Evolutionary conservation across 169 alveolate species (phyloP).

Genomic region (Haemoproteus tartakovskyi): DNA sequence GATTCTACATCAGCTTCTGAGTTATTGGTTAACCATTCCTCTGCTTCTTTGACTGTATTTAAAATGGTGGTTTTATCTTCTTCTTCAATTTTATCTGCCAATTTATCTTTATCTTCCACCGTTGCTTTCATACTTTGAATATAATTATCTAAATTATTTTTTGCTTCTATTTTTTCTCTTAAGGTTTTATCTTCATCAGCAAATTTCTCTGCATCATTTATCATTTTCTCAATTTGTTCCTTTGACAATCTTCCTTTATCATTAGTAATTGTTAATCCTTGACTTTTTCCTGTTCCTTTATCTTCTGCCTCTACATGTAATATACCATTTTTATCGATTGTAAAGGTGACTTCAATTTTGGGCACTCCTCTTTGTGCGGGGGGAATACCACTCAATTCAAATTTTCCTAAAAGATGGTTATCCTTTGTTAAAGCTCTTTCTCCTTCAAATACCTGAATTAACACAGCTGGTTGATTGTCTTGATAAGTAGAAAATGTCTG

Average conservation of each 20-base stretch:
- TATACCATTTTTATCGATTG: constrained; percentile 96
- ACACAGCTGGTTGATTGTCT: constrained; percentile 95
- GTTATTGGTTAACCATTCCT: constrained; percentile 93
- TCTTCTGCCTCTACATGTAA: constrained; percentile 95
- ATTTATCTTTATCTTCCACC: constrained; percentile 88
- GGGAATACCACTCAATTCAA: constrained; percentile 96
- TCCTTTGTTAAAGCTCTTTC: constrained; percentile 96
- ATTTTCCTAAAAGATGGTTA: constrained; percentile 94
- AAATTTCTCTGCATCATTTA: constrained; percentile 95
- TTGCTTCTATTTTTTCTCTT: constrained; percentile 89
- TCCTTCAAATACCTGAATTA: constrained; percentile 95
- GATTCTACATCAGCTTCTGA: constrained; percentile 92
- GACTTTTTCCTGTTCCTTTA: constrained; percentile 92
- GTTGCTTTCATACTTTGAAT: constrained; percentile 91
- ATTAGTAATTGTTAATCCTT: constrained; percentile 94
- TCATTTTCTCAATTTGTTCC: constrained; percentile 94
- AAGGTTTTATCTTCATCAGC: constrained; percentile 92
- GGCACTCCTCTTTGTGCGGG: constrained; percentile 99
- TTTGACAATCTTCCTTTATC: constrained; percentile 94
- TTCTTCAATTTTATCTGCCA: constrained; percentile 90
- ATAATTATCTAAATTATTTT: constrained; percentile 91
- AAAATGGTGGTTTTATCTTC: constrained; percentile 87
- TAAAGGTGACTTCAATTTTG: constrained; percentile 96
- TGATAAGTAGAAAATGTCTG: constrained; percentile 94
- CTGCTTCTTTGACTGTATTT: constrained; percentile 86